phyloP scores from a whole-genome alignment of 2,329 filamentous ascomycete genomes.

The Sporothrix pseudoabietina region DNA sequence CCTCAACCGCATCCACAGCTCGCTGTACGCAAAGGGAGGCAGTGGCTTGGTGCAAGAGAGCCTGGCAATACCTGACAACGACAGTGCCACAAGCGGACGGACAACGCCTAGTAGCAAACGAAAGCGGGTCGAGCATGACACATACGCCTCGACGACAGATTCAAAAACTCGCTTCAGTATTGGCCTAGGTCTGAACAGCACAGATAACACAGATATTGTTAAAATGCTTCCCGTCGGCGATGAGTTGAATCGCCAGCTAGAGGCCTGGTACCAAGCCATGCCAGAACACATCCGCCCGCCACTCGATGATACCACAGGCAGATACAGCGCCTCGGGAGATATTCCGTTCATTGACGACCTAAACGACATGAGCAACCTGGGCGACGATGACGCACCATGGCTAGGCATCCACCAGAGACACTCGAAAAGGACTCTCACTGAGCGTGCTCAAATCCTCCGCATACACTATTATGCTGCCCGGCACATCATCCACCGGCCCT shows the following conservation, averaged over 20 bases:
- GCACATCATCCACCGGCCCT: slow-evolving; percentile 70
- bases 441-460: slow-evolving; percentile 69
- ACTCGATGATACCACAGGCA: slow-evolving; percentile 55
- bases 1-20: slow-evolving; percentile 48
- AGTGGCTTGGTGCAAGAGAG: slow-evolving; percentile 34
- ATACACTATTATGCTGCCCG: slow-evolving; percentile 72
- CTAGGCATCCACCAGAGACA: neutral
- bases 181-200: neutral
- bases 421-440: slow-evolving; percentile 36
- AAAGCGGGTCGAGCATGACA: slow-evolving; percentile 9
- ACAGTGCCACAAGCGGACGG: slow-evolving; percentile 23
- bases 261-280: slow-evolving; percentile 45
- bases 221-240: slow-evolving; percentile 42
- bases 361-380: neutral
- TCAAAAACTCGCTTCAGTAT: neutral
- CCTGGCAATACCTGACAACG: neutral
- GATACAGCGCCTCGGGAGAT: slow-evolving; percentile 47
- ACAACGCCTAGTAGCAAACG: slow-evolving; percentile 21
- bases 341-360: neutral
- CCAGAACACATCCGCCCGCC: slow-evolving; percentile 51
- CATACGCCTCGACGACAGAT: neutral
- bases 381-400: neutral
- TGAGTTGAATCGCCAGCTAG: slow-evolving; percentile 46
- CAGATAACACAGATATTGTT: slow-evolving; percentile 36
- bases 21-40: slow-evolving; percentile 43